Evolutionary conservation across 2,329 filamentous ascomycete genomes (phyloP).

Genomic region (Trichoderma atrobrunneum): DNA sequence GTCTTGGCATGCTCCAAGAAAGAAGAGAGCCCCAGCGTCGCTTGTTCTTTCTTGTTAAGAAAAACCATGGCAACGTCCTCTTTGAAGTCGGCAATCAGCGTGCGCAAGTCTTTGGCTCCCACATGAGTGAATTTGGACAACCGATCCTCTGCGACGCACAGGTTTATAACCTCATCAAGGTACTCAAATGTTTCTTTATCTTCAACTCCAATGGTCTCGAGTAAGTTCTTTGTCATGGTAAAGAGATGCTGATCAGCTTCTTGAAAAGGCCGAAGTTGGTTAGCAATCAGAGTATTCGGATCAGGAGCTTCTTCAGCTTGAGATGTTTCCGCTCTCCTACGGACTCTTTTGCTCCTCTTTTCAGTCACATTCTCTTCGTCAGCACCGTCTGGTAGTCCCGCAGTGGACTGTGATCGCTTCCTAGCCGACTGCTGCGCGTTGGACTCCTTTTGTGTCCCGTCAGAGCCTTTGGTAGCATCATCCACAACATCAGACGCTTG

Average conservation of each 20-base stretch:
- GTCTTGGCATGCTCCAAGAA: slow-evolving; percentile 64
- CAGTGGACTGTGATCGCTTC: slow-evolving; percentile 62
- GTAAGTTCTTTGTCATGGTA: slow-evolving; percentile 52
- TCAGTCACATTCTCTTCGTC: slow-evolving; percentile 58
- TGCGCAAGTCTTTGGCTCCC: slow-evolving; percentile 49
- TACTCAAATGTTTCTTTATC: slow-evolving; percentile 46
- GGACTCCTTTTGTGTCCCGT: slow-evolving; percentile 33
- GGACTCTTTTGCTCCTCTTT: slow-evolving; percentile 64
- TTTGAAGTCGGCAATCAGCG: slow-evolving; percentile 48
- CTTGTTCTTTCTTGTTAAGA: slow-evolving; percentile 51
- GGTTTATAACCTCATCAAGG: slow-evolving; percentile 51
- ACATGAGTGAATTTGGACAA: slow-evolving; percentile 46
- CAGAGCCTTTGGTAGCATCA: slow-evolving; percentile 29
- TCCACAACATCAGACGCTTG: slow-evolving; percentile 24
- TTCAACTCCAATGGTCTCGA: slow-evolving; percentile 54
- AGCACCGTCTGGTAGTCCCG: slow-evolving; percentile 53
- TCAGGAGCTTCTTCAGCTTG: slow-evolving; percentile 53
- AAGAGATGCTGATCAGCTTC: slow-evolving; percentile 57
- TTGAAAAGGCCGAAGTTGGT: slow-evolving; percentile 56
- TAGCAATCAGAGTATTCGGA: slow-evolving; percentile 50
- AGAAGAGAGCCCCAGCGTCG: slow-evolving; percentile 54
- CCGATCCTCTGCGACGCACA: slow-evolving; percentile 50
- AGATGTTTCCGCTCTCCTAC: slow-evolving; percentile 51
- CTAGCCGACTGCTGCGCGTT: slow-evolving; percentile 45
- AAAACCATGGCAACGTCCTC: slow-evolving; percentile 54